phyloP scores from a whole-genome alignment of 495 filamentous ascomycete species.

The Podospora pseudocomata region DNA sequence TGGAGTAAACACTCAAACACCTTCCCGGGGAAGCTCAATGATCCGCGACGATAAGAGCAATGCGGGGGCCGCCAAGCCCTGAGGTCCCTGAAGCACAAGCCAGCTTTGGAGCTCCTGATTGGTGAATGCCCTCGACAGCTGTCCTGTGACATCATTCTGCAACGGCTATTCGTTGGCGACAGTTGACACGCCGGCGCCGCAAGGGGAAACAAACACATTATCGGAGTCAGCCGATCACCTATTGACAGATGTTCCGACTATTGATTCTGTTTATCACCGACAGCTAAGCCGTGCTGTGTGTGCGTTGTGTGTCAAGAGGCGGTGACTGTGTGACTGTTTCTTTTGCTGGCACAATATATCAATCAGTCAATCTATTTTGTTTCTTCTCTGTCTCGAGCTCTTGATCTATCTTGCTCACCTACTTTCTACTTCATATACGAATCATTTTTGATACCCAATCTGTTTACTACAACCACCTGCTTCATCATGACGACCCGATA shows the following conservation, averaged over 20 bases:
- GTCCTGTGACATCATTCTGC: conserved; percentile 31
- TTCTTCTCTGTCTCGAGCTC: neutral
- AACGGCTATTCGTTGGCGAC: conserved; percentile 22
- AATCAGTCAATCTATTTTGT: neutral
- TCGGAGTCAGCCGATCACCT: conserved; percentile 8
- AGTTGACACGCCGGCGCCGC: neutral
- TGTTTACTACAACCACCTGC: neutral
- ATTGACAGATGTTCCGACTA: conserved; percentile 1
- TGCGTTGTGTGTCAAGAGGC: conserved; percentile 9
- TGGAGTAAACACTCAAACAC: neutral
- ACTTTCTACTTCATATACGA: neutral
- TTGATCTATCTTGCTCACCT: neutral
- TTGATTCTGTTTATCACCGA: neutral
- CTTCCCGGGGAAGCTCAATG: neutral
- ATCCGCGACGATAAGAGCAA: neutral
- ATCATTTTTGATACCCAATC: neutral
- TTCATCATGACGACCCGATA: conserved; percentile 79
- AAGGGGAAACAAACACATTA: neutral
- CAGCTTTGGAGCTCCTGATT: conserved; percentile 7
- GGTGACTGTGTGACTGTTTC: conserved; percentile 17
- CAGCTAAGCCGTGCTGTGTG: neutral
- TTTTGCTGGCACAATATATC: neutral
- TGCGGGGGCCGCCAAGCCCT: neutral
- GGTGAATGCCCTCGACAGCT: neutral
- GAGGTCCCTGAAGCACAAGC: neutral